Percentiles rank a stretch among this genome's conserved stretches.
Evolutionary conservation across 75 land plant genomes (phyloP).

Genomic region (Pinus taeda): DNA sequence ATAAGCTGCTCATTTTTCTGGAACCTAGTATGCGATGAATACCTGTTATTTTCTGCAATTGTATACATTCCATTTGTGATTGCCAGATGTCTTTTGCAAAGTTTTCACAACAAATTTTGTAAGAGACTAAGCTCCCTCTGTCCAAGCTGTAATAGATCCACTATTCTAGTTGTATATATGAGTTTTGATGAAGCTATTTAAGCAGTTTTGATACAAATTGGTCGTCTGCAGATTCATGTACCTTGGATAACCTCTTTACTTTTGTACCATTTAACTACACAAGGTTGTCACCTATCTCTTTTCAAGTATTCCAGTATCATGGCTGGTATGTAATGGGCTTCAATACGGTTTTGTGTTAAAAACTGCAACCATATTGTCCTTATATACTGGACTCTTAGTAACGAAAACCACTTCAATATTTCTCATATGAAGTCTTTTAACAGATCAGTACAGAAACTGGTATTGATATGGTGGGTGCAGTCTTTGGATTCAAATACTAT

Average conservation of each 20-base stretch:
- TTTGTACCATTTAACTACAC: background rate
- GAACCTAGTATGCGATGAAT: background rate
- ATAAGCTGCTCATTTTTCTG: background rate
- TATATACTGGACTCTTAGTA: background rate
- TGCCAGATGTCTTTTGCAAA: background rate
- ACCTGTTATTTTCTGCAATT: background rate
- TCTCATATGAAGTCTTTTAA: too few relatives aligned
- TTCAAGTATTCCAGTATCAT: background rate
- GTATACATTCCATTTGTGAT: background rate
- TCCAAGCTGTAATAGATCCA: background rate
- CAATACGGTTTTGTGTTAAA: too few relatives aligned
- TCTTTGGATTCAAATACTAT: too few relatives aligned
- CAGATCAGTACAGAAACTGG: too few relatives aligned
- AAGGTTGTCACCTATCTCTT: background rate
- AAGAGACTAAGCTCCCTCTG: background rate
- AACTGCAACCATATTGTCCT: too few relatives aligned
- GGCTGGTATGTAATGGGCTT: background rate
- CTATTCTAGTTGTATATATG: background rate
- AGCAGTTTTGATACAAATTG: background rate
- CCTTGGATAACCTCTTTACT: background rate
- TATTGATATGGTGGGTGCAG: too few relatives aligned
- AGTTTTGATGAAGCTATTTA: slow-evolving; percentile 2
- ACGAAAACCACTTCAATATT: background rate
- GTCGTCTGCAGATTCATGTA: background rate
- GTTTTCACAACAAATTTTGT: background rate